Evolutionary conservation across 2,329 filamentous ascomycete species (phyloP), one percentile per base, ranked within the genome.

Genomic region (Botrytis fabae): DNA sequence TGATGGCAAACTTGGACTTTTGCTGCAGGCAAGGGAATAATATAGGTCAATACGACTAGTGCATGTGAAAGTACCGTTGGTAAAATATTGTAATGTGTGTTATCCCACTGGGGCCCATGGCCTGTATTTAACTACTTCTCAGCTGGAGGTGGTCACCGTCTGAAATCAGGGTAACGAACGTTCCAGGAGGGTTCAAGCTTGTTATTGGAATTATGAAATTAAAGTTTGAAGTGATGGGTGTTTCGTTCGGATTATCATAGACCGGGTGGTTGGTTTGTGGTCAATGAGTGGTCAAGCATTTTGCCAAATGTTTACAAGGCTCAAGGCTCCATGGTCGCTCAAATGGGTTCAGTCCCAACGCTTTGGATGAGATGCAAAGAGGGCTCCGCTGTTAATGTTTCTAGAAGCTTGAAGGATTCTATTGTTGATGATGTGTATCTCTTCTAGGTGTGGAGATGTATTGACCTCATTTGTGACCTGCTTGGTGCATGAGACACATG

Each of bases 331-430:
- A 48, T 48, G 32, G 32, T 48, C 48, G 28, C 28, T 62, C 57
- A 12, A 35, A 65, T 71, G 59, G 25, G 20, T 57, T 65, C 64
- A 48, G 60, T 71, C 69, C 70, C 70, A 65, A 71, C 61, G 70
- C 60, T 71, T 71, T 38, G 70, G 61, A 46, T 66, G 70, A 64
- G 70, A 46, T 66, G 40, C 40, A 18, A 42, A 66, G 20, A 22
- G 60, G 46, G 69, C 54, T 71, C 69, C 69, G 69, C 69, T 66
- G 46, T 71, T 66, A 57, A 66, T 66, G 46, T 71, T 71, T 71
- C 70, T 71, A 66, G 70, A 71, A 71, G 70, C 65, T 42, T 69
- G 35, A 28, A 57, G 35, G 48, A 42, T 57, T 42, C 65, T n/a
- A 38, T 44, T 6, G 16, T 51, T 40, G 69, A 71, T 71, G 46